Percentiles rank a stretch among this genome's conserved stretches.
phyloP scores from a whole-genome alignment of 495 filamentous ascomycete genomes.

The Podospora tetraspora region DNA sequence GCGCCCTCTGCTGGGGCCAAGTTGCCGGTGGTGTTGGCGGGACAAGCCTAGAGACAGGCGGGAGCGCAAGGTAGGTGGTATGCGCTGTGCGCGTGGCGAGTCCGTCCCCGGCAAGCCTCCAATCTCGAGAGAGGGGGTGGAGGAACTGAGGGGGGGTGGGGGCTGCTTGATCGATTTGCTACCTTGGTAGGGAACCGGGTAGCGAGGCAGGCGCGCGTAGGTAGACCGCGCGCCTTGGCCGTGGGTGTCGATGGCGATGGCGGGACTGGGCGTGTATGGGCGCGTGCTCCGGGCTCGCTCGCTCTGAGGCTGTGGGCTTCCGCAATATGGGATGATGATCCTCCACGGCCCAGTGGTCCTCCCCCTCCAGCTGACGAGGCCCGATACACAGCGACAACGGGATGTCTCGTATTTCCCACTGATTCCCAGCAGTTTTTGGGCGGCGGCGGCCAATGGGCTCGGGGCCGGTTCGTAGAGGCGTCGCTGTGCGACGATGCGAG shows the following conservation, averaged over 20 bases:
- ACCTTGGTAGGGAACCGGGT: not conserved
- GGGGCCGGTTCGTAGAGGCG: constrained; percentile 40
- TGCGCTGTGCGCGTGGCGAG: constrained; percentile 22
- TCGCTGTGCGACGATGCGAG: constrained; percentile 39
- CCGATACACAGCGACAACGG: constrained; percentile 31
- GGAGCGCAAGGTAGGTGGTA: constrained; percentile 11
- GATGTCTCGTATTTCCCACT: constrained; percentile 31
- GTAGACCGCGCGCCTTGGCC: constrained; percentile 7
- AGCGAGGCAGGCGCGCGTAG: constrained; percentile 17
- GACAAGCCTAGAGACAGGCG: constrained; percentile 15
- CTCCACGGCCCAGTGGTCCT: constrained; percentile 11
- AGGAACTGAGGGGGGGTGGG: not conserved
- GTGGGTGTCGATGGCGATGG: not conserved
- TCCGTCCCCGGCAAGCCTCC: constrained; percentile 14
- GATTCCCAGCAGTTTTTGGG: constrained; percentile 13
- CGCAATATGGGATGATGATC: constrained; percentile 30
- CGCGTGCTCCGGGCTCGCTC: constrained; percentile 2
- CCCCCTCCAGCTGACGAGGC: constrained; percentile 28
- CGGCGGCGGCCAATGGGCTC: constrained; percentile 38
- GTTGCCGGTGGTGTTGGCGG: constrained; percentile 9
- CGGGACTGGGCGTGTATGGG: not conserved
- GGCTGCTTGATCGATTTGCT: not conserved
- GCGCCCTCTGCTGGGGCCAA: constrained; percentile 17
- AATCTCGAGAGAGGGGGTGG: constrained; percentile 23
- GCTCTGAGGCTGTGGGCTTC: constrained; percentile 26